These are phyloP conservation scores for Paxillus ammoniavirescens DNA, from an alignment of 768 basidiomycete species.

Conservation along the genomic window DNA sequence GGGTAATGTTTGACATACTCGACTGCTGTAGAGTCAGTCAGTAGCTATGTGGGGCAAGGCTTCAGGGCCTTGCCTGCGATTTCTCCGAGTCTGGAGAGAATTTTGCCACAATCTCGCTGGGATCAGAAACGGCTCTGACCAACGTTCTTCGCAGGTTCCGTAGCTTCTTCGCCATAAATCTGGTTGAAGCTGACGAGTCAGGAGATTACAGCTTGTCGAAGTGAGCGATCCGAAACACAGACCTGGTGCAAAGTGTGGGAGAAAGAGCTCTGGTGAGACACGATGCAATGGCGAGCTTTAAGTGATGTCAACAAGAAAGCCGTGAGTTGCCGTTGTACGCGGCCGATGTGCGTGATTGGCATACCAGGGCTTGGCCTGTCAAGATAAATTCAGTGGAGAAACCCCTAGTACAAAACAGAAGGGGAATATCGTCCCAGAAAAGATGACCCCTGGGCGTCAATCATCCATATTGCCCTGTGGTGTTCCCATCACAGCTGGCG, in stretches of 20 bases:
- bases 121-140: conserved; percentile 21
- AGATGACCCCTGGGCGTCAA: background rate
- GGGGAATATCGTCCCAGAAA: background rate
- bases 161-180: conserved; percentile 10
- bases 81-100: background rate
- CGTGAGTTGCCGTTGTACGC: background rate
- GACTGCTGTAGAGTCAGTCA: background rate
- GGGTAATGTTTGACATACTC: background rate
- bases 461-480: background rate
- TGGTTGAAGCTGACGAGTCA: background rate
- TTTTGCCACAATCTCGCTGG: background rate
- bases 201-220: background rate
- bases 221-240: background rate
- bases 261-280: background rate
- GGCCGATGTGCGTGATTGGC: background rate
- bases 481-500: background rate
- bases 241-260: background rate
- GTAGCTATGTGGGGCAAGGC: background rate
- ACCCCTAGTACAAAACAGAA: background rate
- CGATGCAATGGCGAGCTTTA: background rate
- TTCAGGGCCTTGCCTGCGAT: conserved; percentile 3
- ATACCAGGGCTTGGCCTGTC: background rate
- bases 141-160: conserved; percentile 11
- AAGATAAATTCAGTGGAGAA: background rate
- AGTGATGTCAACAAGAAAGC: background rate